Conservation (phyloP, 2,329 filamentous ascomycete species). For the Sclerotinia nivalis region DNA sequence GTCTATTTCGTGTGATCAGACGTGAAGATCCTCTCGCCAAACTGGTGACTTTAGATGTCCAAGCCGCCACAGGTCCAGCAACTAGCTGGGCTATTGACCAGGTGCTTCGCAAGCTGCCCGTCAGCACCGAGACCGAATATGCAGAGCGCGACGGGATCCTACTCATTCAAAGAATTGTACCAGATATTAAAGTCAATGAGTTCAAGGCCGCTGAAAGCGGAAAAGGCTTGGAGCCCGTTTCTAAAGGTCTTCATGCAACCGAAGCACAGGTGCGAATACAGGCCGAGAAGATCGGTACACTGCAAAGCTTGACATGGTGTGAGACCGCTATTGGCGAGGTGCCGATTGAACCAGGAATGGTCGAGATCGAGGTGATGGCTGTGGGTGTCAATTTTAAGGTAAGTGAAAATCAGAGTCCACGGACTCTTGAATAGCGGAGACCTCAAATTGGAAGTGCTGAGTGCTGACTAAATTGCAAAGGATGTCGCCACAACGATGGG, state of each 20-base stretch:
- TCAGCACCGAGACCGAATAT: constrained; percentile 36
- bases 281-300: constrained; percentile 5
- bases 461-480: constrained; percentile 14
- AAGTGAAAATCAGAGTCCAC: not conserved
- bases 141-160: constrained; percentile 38
- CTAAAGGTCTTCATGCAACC: constrained; percentile 16
- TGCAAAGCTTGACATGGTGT: constrained; percentile 1
- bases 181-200: constrained; percentile 29
- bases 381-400: constrained; percentile 27
- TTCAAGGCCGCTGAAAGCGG: constrained; percentile 13
- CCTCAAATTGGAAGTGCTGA: too few relatives aligned
- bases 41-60: constrained; percentile 30
- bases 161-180: constrained; percentile 34
- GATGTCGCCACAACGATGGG: constrained; percentile 32
- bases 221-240: not conserved
- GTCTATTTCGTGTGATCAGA: constrained; percentile 40
- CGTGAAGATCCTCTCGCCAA: constrained; percentile 25
- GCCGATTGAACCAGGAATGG: not conserved
- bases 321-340: not conserved
- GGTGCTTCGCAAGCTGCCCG: too few relatives aligned
- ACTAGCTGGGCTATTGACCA: not conserved
- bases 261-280: not conserved
- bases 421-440: too few relatives aligned
- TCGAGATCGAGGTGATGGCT: constrained; percentile 34
- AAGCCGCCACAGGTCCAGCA: constrained; percentile 8